These are phyloP conservation scores for Penicillium oxalicum DNA, from an alignment of 2,329 filamentous ascomycete species.

Conservation along the genomic window DNA sequence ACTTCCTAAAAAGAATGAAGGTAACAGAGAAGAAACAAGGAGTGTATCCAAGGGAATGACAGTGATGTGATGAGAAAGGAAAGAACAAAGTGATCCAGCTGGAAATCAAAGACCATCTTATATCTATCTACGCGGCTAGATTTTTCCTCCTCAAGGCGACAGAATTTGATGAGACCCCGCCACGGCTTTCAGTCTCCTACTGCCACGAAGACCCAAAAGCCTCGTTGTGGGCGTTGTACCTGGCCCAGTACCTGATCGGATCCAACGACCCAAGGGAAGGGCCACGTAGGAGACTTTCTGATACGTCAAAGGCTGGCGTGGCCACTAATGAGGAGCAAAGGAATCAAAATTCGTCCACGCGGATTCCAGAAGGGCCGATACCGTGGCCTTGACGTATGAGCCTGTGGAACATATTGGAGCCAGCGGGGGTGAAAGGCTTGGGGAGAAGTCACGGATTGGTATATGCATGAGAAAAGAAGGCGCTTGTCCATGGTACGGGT, in stretches of 20 bases:
- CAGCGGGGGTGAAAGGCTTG: not conserved
- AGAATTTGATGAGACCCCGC: not conserved
- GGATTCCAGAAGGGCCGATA: slow-evolving; percentile 13
- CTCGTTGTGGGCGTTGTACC: slow-evolving; percentile 7
- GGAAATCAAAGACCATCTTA: not conserved
- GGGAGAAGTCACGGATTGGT: slow-evolving; percentile 4
- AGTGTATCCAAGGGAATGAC: slow-evolving; percentile 12
- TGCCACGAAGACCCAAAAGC: not conserved
- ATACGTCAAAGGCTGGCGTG: slow-evolving; percentile 8
- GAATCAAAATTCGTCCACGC: not conserved
- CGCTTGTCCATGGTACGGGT: not conserved
- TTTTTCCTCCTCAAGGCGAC: not conserved
- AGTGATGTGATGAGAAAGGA: not conserved
- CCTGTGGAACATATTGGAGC: not conserved
- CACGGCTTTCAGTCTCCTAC: not conserved
- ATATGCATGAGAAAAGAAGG: slow-evolving; percentile 1
- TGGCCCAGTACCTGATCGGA: slow-evolving; percentile 11
- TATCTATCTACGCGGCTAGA: not conserved
- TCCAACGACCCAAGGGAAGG: slow-evolving; percentile 5
- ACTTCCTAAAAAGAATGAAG: slow-evolving; percentile 6
- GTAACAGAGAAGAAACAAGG: slow-evolving; percentile 5
- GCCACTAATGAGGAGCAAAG: not conserved
- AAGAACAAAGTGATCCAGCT: not conserved
- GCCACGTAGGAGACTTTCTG: not conserved
- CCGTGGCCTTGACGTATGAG: slow-evolving; percentile 9